Conservation (phyloP, 768 basidiomycete genomes). For the Auricularia heimuer region DNA sequence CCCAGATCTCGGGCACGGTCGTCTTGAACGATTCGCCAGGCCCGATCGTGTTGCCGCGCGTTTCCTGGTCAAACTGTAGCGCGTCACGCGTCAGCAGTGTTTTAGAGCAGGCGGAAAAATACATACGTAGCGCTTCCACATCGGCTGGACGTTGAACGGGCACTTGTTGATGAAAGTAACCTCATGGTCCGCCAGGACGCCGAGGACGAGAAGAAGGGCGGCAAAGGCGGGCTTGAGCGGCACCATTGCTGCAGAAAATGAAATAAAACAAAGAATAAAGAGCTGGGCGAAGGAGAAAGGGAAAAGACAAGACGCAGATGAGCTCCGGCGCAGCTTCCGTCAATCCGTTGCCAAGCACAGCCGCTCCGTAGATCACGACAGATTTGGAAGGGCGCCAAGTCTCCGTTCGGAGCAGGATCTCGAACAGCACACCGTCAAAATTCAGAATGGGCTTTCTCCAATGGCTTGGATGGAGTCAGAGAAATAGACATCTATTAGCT, state of each 20-base stretch:
- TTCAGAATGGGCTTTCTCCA: no score
- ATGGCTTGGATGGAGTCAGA: no score
- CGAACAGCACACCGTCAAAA: no score
- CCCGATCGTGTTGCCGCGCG: background rate
- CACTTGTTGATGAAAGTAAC: background rate
- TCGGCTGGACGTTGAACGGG: conserved; percentile 1
- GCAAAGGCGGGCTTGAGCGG: background rate
- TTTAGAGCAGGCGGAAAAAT: no score
- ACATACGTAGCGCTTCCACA: conserved; percentile 1
- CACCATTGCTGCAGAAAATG: background rate
- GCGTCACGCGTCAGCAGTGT: no score
- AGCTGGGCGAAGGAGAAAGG: background rate
- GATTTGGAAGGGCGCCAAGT: background rate
- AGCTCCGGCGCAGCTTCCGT: background rate
- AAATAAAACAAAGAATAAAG: background rate
- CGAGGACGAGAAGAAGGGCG: background rate
- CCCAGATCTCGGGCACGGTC: background rate
- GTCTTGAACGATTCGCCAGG: background rate
- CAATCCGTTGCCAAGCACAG: background rate
- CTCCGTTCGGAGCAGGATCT: no score
- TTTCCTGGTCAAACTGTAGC: background rate
- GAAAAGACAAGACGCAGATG: background rate
- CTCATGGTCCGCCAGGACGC: background rate
- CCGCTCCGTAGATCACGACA: background rate
- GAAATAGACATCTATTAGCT: no score